Evolutionary conservation across 331 rosid genomes (phyloP), one percentile per base, ranked within the genome.

Genomic region (Arachis monticola): DNA sequence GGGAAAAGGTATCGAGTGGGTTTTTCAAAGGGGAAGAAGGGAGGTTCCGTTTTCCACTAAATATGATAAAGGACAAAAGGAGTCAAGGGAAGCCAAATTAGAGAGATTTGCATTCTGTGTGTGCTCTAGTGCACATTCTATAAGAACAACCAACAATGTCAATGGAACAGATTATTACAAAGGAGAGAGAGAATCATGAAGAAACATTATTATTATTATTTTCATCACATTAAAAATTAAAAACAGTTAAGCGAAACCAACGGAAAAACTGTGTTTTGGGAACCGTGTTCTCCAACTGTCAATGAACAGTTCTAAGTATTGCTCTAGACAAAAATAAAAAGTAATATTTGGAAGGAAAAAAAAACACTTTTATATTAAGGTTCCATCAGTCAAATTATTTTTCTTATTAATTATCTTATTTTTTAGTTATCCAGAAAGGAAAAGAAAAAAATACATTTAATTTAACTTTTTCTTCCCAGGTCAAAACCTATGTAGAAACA

Each of bases 241-340:
- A 51, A 57, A 75, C 77, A 6, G 80, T 74, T 60, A 79, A 14
- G 60, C 30, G 70, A 32, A 32, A 77, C 46, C 83, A 84, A 80
- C 82, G 57, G 80, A 75, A 60, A 83, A 79, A 79, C 82, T 69
- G 84, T 76, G 79, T 80, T 47, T 89, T 69, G 96, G 96, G 88
- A 92, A 92, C 66, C 81, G 87, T 85, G 93, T 81, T 64, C 46
- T 17, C 66, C 75, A 72, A 77, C 82, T 68, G 82, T 69, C 82
- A 84, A 59, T 71, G 53, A 84, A 85, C 77, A 85, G 72, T 72
- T 50, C 32, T 53, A 53, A 1, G 5, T 12, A 11, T 9, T 32
- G 3, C 38, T 32, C 11, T 11, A 10, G 14, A 50, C n/a, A 41
- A 60, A 73, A 73, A 73, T 32, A 60, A 31, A 50, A 30, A 80